These are phyloP conservation scores for Chloropicon primus DNA, from an alignment of 139 green algal genomes.

Conservation along the genomic window DNA sequence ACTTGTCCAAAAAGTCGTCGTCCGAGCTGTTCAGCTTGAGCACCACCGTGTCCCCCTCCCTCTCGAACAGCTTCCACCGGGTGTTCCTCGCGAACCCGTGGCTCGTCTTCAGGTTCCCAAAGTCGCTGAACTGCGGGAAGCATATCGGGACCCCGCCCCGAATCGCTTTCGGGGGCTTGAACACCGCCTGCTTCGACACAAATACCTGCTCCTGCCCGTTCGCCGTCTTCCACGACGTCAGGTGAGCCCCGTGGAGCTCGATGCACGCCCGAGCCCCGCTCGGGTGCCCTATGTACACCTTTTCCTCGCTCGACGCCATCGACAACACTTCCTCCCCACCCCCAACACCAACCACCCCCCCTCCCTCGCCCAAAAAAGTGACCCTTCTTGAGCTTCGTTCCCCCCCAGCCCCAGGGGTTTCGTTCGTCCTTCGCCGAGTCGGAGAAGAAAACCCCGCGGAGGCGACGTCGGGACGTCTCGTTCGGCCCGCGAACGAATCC, in stretches of 20 bases:
- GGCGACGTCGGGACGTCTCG: no score
- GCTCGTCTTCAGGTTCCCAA: slow-evolving; percentile 44
- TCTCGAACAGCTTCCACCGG: neutral
- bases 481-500: no score
- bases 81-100: slow-evolving; percentile 76
- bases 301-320: neutral
- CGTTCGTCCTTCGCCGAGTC: no score
- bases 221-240: slow-evolving; percentile 38
- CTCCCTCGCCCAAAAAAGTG: no score
- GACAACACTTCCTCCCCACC: no score
- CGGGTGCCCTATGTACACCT: neutral
- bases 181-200: slow-evolving; percentile 57
- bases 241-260: slow-evolving; percentile 50
- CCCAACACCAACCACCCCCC: no score
- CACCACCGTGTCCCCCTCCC: neutral
- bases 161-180: slow-evolving; percentile 73
- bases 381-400: no score
- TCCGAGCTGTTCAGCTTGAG: neutral
- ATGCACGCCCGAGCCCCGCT: slow-evolving; percentile 27
- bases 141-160: slow-evolving; percentile 68
- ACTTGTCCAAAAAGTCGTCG: neutral
- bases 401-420: no score
- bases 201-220: slow-evolving; percentile 58
- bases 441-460: no score
- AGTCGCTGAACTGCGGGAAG: slow-evolving; percentile 71